Evolutionary conservation across 2,329 filamentous ascomycete species (phyloP), one percentile per base, ranked within the genome.

Genomic region (Neopestalotiopsis rosae): DNA sequence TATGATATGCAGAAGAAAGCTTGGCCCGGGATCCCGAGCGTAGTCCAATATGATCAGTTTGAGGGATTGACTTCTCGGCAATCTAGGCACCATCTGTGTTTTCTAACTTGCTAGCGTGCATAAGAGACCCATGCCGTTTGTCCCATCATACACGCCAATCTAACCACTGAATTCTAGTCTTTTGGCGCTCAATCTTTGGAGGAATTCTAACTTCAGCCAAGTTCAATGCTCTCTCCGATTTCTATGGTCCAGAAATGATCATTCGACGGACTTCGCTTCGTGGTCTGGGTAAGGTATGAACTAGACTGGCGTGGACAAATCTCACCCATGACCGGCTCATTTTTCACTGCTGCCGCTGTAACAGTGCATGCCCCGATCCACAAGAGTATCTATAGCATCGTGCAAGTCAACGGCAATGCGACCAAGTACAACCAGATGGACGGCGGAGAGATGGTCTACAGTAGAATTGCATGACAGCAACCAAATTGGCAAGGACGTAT

Each of bases 31-130:
- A 13, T 28, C 30, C 24, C 24, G 30, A 14, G 24, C 13, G 57
- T 17, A 38, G 34, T 59, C n/a, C 13, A 30, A 28, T 52, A 17
- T 20, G 17, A 17, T 17, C 45, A 20, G 45, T 52, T 17, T 52
- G 20, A 52, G 45, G 24, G 24, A 59, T 59, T 59, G 57, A 30
- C 57, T 52, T 52, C 45, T 52, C 45, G 45, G 45, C 45, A 52
- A 52, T 52, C 45, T 52, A 52, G 45, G 45, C n/a, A 52, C 45
- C 45, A 52, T 52, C 45, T 52, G 45, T n/a, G 17, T 38, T n/a
- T 52, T 20, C 45, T n/a, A 20, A 52, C 20, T 52, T 17, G 45
- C n/a, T 52, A 52, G 45, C 45, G 45, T 52, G 34, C n/a, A 52
- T 52, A 17, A 24, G 20, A 52, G 45, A 52, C 45, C 20, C 45